A percentile compares a stretch with the other conserved stretches of the same genome.
Conservation (phyloP, 257 asterid species). For the Ilex asprella region DNA sequence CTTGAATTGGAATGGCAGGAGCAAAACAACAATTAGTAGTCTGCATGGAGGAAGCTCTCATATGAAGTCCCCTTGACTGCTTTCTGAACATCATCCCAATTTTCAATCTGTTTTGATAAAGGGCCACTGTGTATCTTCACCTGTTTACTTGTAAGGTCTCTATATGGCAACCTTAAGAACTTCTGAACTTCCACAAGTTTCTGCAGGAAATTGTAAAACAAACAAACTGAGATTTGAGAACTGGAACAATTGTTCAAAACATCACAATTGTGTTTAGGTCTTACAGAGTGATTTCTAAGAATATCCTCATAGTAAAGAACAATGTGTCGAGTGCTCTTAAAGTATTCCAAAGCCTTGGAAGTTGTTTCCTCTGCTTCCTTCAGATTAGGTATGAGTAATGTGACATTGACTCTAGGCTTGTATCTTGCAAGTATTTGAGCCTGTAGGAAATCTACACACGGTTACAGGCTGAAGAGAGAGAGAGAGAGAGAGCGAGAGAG, state of each 20-base stretch:
- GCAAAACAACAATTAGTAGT: no score
- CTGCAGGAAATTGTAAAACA: conserved; percentile 24
- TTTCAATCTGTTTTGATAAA: conserved; percentile 37
- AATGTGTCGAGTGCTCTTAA: conserved; percentile 58
- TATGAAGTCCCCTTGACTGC: conserved; percentile 45
- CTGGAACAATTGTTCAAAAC: background rate
- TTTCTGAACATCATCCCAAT: conserved; percentile 46
- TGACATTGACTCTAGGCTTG: conserved; percentile 53
- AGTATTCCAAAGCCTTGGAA: conserved; percentile 47
- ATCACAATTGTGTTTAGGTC: background rate
- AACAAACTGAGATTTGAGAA: background rate
- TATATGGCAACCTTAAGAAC: conserved; percentile 55
- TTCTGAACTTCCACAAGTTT: conserved; percentile 64
- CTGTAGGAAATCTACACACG: conserved; percentile 23
- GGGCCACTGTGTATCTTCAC: conserved; percentile 73
- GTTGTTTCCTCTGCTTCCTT: conserved; percentile 28
- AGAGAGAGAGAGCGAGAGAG: background rate
- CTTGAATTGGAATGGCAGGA: no score
- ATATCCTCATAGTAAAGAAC: conserved; percentile 74
- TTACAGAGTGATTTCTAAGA: conserved; percentile 48
- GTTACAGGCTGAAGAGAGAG: background rate
- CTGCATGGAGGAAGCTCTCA: background rate
- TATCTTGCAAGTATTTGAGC: conserved; percentile 68
- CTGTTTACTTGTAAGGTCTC: conserved; percentile 61
- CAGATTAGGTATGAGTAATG: conserved; percentile 37